Evolutionary conservation across 1,284 basidiomycete species (phyloP), one percentile per base, ranked within the genome.

Genomic region (Sanghuangporus baumii): DNA sequence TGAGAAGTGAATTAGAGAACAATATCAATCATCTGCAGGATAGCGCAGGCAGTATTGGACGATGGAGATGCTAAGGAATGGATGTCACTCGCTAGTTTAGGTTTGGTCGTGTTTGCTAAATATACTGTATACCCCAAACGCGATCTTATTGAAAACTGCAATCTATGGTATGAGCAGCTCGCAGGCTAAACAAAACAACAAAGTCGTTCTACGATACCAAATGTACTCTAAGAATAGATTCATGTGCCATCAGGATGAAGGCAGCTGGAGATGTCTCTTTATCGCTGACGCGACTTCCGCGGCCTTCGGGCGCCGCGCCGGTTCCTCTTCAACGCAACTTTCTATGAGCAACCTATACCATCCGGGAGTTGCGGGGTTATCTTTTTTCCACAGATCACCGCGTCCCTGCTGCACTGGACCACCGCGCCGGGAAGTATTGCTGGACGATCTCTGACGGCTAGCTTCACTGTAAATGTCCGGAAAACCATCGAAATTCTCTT

Each of bases 291-390:
- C 51, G 52, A 60, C 59, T n/a, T 60, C 59, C 4, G 52, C 51
- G 6, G 59, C 59, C 6, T 31, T 60, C 6, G 59, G 59, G 31
- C 59, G 38, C 4, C 54, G 52, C 6, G 59, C 18, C 8, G 59
- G 51, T 36, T 60, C 59, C 31, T 60, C 59, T 55, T 60, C 51
- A 41, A 60, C 40, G 31, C 59, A 60, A 16, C 51, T 60, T 18
- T 60, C 59, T 6, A 60, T 40, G 16, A 55, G 38, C 16, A 55
- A 12, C 51, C 40, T 60, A 31, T 55, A 60, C 59, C 59, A 60
- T 16, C 41, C 38, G 2, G 59, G 59, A 37, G 59, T 55, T 12
- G 40, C 40, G 18, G 18, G 40, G 41, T 54, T 43, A 11, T 18
- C 31, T 38, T 47, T 43, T 37, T 38, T 26, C 37, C 59, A 46